phyloP scores from a whole-genome alignment of 371 early-diverging fungal genomes.

The Zopfochytrium polystomum region DNA sequence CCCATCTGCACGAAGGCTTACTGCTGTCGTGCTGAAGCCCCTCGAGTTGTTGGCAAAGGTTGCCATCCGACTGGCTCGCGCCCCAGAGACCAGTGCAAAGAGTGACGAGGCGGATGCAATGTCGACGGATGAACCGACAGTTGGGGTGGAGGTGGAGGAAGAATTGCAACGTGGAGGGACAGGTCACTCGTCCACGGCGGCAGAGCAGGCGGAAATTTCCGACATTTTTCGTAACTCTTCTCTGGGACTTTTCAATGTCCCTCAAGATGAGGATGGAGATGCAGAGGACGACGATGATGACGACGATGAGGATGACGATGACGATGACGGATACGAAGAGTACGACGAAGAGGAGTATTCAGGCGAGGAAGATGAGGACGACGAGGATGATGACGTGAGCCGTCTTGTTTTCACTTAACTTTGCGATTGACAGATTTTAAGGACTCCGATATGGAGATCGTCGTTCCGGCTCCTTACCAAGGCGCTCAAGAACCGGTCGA shows the following conservation, averaged over 20 bases:
- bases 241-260: constrained; percentile 80
- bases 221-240: constrained; percentile 90
- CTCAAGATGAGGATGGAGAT: constrained; percentile 66
- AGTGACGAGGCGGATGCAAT: too few relatives aligned
- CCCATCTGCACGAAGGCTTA: constrained; percentile 70
- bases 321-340: constrained; percentile 29
- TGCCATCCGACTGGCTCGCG: constrained; percentile 73
- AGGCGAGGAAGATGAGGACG: constrained; percentile 30
- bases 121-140: too few relatives aligned
- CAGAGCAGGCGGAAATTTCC: constrained; percentile 41
- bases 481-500: constrained; percentile 49
- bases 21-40: constrained; percentile 76
- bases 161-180: too few relatives aligned
- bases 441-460: constrained; percentile 52
- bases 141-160: not conserved
- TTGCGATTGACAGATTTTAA: not conserved
- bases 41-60: constrained; percentile 82
- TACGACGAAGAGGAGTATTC: constrained; percentile 24
- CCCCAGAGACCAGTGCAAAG: constrained; percentile 9
- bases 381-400: constrained; percentile 35
- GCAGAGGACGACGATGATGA: too few relatives aligned
- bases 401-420: not conserved
- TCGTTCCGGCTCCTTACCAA: constrained; percentile 59
- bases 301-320: too few relatives aligned
- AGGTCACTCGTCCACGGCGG: too few relatives aligned